Percentiles rank a stretch among this genome's conserved stretches.
Conservation (phyloP, 2,329 filamentous ascomycete species). For the Falciphora oryzae region DNA sequence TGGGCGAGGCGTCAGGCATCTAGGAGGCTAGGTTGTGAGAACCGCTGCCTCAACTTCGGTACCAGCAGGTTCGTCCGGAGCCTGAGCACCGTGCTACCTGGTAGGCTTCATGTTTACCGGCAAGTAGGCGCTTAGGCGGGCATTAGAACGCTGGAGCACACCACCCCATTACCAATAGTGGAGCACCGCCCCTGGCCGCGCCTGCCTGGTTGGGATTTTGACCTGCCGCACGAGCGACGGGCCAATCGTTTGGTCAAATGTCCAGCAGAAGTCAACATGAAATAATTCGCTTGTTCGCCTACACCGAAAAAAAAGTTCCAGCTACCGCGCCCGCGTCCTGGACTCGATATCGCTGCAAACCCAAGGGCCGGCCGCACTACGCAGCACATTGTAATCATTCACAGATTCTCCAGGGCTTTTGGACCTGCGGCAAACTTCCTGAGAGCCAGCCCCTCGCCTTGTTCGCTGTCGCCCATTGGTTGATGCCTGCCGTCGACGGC, state of each 20-base stretch:
- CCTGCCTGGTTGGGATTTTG: not conserved
- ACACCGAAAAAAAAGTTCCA: not conserved
- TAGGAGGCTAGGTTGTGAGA: not conserved
- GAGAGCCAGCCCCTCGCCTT: not conserved
- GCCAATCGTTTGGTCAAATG: no score
- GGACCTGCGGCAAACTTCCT: not conserved
- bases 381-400: not conserved
- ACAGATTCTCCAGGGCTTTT: not conserved
- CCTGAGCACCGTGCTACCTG: no score
- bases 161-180: not conserved
- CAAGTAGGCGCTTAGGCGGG: no score
- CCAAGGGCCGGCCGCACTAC: not conserved
- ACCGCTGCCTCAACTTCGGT: no score
- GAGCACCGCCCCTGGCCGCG: not conserved
- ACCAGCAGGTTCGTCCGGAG: no score
- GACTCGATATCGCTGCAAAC: not conserved
- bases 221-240: no score
- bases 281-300: not conserved
- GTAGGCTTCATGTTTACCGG: no score
- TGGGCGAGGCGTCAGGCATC: no score
- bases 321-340: not conserved
- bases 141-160: not conserved
- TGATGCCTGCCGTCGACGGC: constrained; percentile 6
- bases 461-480: not conserved
- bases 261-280: no score